Evolutionary conservation across 139 green algal species (phyloP), one percentile per base, ranked within the genome.

Genomic region (Chlorella sp.): DNA sequence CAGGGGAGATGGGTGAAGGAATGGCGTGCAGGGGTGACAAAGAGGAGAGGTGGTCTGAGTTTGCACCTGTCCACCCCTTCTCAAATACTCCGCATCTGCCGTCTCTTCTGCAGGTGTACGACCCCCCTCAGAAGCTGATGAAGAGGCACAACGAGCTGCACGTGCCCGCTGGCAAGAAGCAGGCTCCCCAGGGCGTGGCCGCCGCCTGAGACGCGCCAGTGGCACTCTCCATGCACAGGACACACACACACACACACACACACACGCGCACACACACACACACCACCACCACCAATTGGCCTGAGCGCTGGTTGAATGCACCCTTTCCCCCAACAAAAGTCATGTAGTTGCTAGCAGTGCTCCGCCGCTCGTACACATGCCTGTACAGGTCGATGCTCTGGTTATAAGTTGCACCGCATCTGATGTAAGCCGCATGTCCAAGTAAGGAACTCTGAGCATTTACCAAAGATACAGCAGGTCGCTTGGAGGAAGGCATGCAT

Each of bases 121-220:
- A 92, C 40, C 85, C 90, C 2, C 83, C 90, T 15, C 60, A 83
- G 53, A 92, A 92, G 90, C 77, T 92, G 32, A n/a, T 90, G 28
- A 53, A 28, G 24, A 40, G 88, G 22, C 81, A 91, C 48, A 91
- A 90, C 40, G 87, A 90, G 79, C 16, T 89, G 18, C 71, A 75
- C 32, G n/a, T 89, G 2, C 71, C 71, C 3, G 42, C 37, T 48
- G 32, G 64, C 84, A 64, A 88, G 61, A 79, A 87, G 79, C 42
- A 69, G 79, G 75, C 79, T 40, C 30, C 16, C 66, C n/a, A 40
- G 81, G 32, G 21, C 32, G 48, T 73, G 81, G 30, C 18, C 7
- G 81, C 81, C 4, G 18, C 53, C 32, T 48, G 30, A 42, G 7
- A 32, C 34, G 14, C 18, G 11, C 24, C 68, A 34, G 68, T 4